These are phyloP conservation scores for Mycosphaerella sp. DNA, from an alignment of 2,329 filamentous ascomycete genomes.

Conservation along the genomic window DNA sequence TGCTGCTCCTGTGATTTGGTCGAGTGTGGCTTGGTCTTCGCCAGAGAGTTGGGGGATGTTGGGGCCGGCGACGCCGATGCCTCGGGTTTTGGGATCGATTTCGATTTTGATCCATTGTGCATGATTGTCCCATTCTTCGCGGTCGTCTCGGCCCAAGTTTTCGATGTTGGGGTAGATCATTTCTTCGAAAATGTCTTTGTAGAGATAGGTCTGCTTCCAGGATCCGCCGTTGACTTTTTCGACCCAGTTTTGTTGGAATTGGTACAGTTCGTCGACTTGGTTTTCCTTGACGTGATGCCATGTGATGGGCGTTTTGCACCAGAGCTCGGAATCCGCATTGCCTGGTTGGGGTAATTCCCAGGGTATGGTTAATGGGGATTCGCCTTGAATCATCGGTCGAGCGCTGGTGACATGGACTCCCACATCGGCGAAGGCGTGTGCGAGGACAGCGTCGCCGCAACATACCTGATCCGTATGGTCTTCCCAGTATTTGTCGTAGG, in stretches of 20 bases:
- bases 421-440: slow-evolving; percentile 24
- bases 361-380: slow-evolving; percentile 15
- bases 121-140: slow-evolving; percentile 11
- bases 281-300: slow-evolving; percentile 21
- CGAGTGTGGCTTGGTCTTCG: background rate
- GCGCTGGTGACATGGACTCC: slow-evolving; percentile 19
- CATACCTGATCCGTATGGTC: slow-evolving; percentile 18
- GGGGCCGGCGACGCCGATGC: background rate
- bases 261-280: slow-evolving; percentile 19
- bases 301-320: slow-evolving; percentile 27
- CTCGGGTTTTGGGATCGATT: background rate
- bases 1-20: background rate
- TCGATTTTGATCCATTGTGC: slow-evolving; percentile 11
- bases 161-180: slow-evolving; percentile 3
- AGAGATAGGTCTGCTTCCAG: slow-evolving; percentile 11
- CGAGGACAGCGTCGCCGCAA: slow-evolving; percentile 25
- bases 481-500: slow-evolving; percentile 23
- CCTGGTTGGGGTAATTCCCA: slow-evolving; percentile 9
- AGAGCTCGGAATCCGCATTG: slow-evolving; percentile 10
- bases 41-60: background rate
- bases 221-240: slow-evolving; percentile 1
- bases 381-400: slow-evolving; percentile 22
- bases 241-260: slow-evolving; percentile 14
- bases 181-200: slow-evolving; percentile 9
- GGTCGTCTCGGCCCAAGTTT: background rate